Evolutionary conservation across 2,329 filamentous ascomycete genomes (phyloP).

Genomic region (Ophiognomonia clavigignenti-juglandacearum): DNA sequence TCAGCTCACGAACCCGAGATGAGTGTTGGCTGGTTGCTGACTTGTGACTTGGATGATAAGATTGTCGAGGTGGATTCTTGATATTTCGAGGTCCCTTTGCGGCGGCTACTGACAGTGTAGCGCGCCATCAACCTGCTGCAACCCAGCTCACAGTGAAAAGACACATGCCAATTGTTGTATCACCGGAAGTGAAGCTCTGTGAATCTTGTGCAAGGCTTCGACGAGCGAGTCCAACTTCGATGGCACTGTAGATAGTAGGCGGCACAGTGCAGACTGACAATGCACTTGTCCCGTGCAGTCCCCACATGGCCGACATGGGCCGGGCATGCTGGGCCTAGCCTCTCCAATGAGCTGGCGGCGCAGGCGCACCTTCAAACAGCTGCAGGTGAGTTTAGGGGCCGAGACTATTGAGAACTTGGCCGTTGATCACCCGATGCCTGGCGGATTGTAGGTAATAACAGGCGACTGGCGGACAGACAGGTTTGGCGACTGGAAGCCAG

Average conservation of each 20-base stretch:
- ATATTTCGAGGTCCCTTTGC: slow-evolving; percentile 2
- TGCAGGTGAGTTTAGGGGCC: slow-evolving; percentile 15
- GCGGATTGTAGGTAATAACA: slow-evolving; percentile 12
- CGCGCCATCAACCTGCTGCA: slow-evolving; percentile 2
- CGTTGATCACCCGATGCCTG: slow-evolving; percentile 12
- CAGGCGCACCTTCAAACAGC: slow-evolving; percentile 15
- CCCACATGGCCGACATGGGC: slow-evolving; percentile 15
- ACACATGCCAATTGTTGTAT: slow-evolving; percentile 3
- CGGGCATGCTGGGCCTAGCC: slow-evolving; percentile 11
- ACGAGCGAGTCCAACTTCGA: background rate
- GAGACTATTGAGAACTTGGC: slow-evolving; percentile 15
- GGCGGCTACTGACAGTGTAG: slow-evolving; percentile 5
- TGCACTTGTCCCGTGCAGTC: slow-evolving; percentile 15
- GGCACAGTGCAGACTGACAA: slow-evolving; percentile 13
- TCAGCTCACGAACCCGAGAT: slow-evolving; percentile 11
- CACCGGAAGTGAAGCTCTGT: background rate
- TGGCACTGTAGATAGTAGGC: background rate
- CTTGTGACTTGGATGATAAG: too few species aligned
- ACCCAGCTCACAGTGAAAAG: background rate
- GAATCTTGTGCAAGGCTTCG: background rate
- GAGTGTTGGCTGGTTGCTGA: background rate
- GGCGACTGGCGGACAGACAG: background rate
- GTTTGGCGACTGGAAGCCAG: background rate
- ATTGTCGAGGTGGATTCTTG: background rate
- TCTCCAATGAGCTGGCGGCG: slow-evolving; percentile 15